phyloP scores from a whole-genome alignment of 176 grass and related monocot species.

The Bothriochloa decipiens region DNA sequence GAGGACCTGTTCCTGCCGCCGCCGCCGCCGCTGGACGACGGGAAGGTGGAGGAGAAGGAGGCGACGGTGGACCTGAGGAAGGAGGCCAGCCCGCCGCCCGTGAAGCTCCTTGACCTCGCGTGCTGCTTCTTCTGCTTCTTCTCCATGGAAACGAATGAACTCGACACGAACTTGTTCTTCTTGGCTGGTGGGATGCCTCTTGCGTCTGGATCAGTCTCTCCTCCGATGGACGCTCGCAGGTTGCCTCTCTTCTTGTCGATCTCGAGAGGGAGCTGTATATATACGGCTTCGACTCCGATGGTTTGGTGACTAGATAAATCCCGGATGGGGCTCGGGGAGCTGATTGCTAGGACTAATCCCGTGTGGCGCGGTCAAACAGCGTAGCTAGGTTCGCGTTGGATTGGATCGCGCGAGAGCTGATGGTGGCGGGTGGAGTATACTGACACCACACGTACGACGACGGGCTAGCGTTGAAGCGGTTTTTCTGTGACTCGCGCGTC shows the following conservation, averaged over 20 bases:
- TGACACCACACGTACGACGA: too few species aligned
- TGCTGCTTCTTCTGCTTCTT: slow-evolving; percentile 41
- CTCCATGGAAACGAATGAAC: not conserved
- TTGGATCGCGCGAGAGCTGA: slow-evolving; percentile 10
- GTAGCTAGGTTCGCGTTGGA: not conserved
- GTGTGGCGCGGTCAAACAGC: slow-evolving; percentile 41
- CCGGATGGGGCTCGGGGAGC: not conserved
- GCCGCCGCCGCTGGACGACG: not conserved
- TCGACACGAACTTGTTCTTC: too few species aligned
- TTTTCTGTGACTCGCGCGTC: not conserved
- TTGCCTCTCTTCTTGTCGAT: slow-evolving; percentile 8
- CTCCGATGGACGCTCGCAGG: not conserved
- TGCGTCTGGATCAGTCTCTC: not conserved
- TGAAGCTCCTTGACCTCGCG: slow-evolving; percentile 46
- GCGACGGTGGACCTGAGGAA: slow-evolving; percentile 68
- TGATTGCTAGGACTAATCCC: not conserved
- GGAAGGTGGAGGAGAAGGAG: slow-evolving; percentile 48
- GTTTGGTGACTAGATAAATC: slow-evolving; percentile 1
- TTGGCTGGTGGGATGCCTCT: not conserved
- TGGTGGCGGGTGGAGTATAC: not conserved
- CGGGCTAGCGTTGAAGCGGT: not conserved
- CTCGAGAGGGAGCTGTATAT: not conserved
- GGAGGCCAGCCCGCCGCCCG: slow-evolving; percentile 39
- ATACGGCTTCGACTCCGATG: not conserved
- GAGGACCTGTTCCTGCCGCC: slow-evolving; percentile 17